Evolutionary conservation across 495 filamentous ascomycete species (phyloP).

Genomic region (Podospora sp.): DNA sequence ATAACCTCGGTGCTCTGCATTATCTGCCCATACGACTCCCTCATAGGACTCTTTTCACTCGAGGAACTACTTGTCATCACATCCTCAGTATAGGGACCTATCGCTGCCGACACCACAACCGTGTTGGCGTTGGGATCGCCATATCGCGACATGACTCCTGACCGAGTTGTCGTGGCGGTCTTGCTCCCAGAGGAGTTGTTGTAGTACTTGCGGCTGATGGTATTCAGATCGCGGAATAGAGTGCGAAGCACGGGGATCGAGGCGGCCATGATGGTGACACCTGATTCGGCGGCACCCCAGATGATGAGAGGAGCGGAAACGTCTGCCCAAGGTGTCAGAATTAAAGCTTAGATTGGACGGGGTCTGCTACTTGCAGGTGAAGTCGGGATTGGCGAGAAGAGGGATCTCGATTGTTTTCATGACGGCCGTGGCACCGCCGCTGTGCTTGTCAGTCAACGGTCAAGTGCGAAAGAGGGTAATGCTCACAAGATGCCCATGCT

Average conservation of each 20-base stretch:
- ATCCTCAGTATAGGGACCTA: neutral
- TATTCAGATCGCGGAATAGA: conserved; percentile 34
- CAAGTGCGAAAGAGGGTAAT: too few species aligned
- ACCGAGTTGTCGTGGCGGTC: conserved; percentile 12
- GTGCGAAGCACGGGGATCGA: conserved; percentile 42
- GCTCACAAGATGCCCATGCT: conserved; percentile 46
- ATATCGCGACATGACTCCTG: neutral
- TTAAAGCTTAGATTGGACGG: neutral
- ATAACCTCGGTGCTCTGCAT: conserved; percentile 21
- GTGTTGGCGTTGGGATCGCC: conserved; percentile 15
- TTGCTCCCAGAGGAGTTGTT: conserved; percentile 10
- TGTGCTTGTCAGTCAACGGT: conserved; percentile 5
- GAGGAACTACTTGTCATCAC: conserved; percentile 7
- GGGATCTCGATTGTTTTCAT: conserved; percentile 36
- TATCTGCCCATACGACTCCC: conserved; percentile 18
- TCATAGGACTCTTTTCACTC: conserved; percentile 15
- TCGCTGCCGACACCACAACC: neutral
- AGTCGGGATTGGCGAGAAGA: conserved; percentile 30
- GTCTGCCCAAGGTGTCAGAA: conserved; percentile 15
- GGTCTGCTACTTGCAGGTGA: conserved; percentile 29
- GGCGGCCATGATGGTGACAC: conserved; percentile 42
- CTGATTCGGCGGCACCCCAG: conserved; percentile 40
- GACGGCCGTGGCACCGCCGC: conserved; percentile 35
- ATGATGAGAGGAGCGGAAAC: conserved; percentile 32
- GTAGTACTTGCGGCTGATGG: conserved; percentile 22